Base-by-base conservation (phyloP, 495 filamentous ascomycete genomes). In the Cercophora samala region DNA sequence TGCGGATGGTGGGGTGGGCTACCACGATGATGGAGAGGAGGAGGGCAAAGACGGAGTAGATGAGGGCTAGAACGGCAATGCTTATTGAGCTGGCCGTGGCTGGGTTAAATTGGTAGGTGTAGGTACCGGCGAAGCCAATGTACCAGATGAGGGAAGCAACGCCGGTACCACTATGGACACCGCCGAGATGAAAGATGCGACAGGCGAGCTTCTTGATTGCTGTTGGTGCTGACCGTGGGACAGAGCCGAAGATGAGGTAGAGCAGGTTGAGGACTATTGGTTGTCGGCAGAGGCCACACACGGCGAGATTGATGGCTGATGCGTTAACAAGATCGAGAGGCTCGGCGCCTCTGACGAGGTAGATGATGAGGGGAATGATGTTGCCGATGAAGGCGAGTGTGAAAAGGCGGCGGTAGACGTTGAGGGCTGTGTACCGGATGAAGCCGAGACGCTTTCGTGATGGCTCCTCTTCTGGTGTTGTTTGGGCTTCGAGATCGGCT, bases 181-280 rank as follows among this genome's bases (percentile, higher is more conserved):
- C 91, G 59, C 91, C 91, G 70, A 90, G 87, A 70, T 92, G 88
- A 72, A 91, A 93, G 29, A 91, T 81, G 69, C 91, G 91, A 58
- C 88, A 87, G 3, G 86, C 82, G 25, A 87, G 76, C 2, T 84
- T 82, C 58, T 91, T 89, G 62, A 94, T 75, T 25, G 80, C 75
- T 37, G 91, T 75, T 1, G 91, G 91, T 55, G 84, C 82, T 6
- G 82, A 87, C 24, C 83, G 78, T 1, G 91, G 91, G 63, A 81
- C 71, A 22, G 71, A 64, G 64, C 74, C 89, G 62, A 86, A 87
- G 61, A 87, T 70, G 62, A 79, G 74, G 71, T 89, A 93, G 46
- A 92, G 85, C 26, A 83, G 64, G 76, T 94, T 94, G 72, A 94
- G 80, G 25, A 92, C 84, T 51, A 90, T 80, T 61, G 91, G 90